Conservation (phyloP, 768 basidiomycete species). For the Phylloporus sp. region DNA sequence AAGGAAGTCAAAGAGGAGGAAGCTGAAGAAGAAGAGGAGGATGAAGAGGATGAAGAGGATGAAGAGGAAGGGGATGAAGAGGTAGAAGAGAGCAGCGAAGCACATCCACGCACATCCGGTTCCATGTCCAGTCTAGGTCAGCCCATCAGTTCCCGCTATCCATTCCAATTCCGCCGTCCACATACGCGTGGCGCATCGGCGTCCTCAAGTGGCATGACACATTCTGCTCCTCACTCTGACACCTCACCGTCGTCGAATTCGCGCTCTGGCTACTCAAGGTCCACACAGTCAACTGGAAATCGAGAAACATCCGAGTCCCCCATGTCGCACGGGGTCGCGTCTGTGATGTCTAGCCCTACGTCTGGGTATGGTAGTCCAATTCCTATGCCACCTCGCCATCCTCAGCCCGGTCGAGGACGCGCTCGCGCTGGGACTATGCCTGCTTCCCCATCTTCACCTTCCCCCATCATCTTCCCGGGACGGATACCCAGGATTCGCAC, state of each 20-base stretch:
- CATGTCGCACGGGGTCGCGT: slow-evolving; percentile 39
- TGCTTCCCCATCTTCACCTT: slow-evolving; percentile 33
- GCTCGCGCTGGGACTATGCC: slow-evolving; percentile 40
- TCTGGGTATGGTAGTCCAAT: slow-evolving; percentile 35
- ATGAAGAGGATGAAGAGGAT: slow-evolving; percentile 32
- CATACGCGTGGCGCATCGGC: slow-evolving; percentile 39
- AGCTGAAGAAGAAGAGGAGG: slow-evolving; percentile 2
- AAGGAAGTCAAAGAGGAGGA: slow-evolving; percentile 19
- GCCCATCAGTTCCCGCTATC: slow-evolving; percentile 66
- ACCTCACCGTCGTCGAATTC: slow-evolving; percentile 37
- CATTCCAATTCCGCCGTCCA: slow-evolving; percentile 58
- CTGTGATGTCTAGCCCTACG: slow-evolving; percentile 36
- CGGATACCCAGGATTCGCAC: slow-evolving; percentile 23
- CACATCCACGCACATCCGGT: slow-evolving; percentile 65
- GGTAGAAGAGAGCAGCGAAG: slow-evolving; percentile 41
- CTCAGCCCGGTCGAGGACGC: slow-evolving; percentile 36
- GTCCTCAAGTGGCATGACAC: slow-evolving; percentile 42
- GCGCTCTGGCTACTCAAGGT: slow-evolving; percentile 38
- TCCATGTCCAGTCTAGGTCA: slow-evolving; percentile 86
- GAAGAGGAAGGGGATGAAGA: slow-evolving; percentile 40
- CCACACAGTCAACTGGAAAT: slow-evolving; percentile 63
- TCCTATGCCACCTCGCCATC: slow-evolving; percentile 49
- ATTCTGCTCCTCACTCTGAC: slow-evolving; percentile 35
- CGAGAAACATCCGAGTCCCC: slow-evolving; percentile 55
- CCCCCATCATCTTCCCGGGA: slow-evolving; percentile 32